Evolutionary conservation across 306 rosid species (phyloP).

Genomic region (Astragalus glycyphyllos): DNA sequence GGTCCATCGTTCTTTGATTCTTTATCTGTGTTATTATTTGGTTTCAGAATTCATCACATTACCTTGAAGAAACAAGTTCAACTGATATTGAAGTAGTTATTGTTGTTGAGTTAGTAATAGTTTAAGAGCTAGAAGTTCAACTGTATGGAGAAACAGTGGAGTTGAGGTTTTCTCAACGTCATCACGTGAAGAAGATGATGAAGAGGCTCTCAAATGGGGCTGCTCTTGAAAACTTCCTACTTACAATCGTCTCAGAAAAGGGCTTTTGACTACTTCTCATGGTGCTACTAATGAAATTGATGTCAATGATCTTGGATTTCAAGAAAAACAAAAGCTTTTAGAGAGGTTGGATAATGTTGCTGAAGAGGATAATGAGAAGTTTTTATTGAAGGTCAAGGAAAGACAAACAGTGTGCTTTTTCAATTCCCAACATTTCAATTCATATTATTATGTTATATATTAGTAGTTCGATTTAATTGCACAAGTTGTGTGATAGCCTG

Average conservation of each 20-base stretch:
- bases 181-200: conserved; percentile 63
- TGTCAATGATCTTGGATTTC: conserved; percentile 52
- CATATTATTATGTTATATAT: no score
- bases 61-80: background rate
- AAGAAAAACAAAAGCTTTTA: conserved; percentile 46
- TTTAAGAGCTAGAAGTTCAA: conserved; percentile 43
- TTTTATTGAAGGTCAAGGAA: conserved; percentile 61
- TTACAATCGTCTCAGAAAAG: conserved; percentile 72
- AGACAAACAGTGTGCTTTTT: no score
- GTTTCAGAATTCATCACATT: background rate
- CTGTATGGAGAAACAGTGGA: conserved; percentile 57
- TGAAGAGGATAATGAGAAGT: conserved; percentile 59
- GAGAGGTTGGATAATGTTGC: conserved; percentile 59
- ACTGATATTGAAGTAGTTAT: background rate
- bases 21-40: background rate
- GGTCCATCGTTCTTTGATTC: conserved; percentile 11
- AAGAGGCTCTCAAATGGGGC: conserved; percentile 85
- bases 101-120: conserved; percentile 46
- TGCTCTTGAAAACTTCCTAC: conserved; percentile 79
- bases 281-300: conserved; percentile 63
- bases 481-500: no score
- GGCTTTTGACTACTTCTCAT: conserved; percentile 55
- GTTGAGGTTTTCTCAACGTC: conserved; percentile 64
- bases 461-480: no score
- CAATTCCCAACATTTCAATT: no score